Evolutionary conservation across 75 land plant genomes (phyloP).

Genomic region (Picea glauca): DNA sequence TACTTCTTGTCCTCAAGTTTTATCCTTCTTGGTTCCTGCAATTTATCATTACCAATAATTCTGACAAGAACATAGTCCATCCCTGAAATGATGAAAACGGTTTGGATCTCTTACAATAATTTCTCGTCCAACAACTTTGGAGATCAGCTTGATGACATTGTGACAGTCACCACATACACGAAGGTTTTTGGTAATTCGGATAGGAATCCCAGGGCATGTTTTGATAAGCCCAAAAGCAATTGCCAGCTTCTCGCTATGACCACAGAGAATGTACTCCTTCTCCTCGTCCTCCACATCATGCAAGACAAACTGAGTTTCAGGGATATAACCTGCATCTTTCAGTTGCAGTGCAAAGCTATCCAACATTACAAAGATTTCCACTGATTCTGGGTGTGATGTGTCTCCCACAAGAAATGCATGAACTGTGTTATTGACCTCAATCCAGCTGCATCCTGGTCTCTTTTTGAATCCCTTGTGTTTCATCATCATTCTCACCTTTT

Average conservation of each 20-base stretch:
- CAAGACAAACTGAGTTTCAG: neutral
- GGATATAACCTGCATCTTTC: neutral
- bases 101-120: neutral
- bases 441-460: neutral
- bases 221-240: neutral
- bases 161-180: constrained; percentile 1
- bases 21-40: too few species aligned
- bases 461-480: neutral
- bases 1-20: too few species aligned
- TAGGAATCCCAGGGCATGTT: neutral
- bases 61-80: neutral
- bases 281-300: constrained; percentile 1
- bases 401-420: neutral
- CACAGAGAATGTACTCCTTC: neutral
- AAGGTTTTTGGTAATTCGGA: neutral
- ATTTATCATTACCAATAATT: neutral
- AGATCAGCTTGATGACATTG: neutral
- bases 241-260: neutral
- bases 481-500: neutral
- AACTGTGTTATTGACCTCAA: neutral
- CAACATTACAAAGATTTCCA: neutral
- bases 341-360: neutral
- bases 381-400: neutral
- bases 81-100: neutral
- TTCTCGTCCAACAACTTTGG: neutral